Conservation (phyloP, 805 yeast genomes). For the Candida koratica region DNA sequence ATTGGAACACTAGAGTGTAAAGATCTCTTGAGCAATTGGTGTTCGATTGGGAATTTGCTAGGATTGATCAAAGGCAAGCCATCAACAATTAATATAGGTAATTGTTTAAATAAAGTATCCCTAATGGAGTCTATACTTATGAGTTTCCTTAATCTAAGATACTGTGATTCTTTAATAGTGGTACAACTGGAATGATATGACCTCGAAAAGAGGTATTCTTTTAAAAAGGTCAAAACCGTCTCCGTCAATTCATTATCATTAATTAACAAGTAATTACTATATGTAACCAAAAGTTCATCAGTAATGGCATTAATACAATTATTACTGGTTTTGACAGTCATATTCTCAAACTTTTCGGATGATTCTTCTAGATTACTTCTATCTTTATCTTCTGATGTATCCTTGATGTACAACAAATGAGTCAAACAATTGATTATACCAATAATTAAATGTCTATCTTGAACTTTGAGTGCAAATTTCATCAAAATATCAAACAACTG, state of each 20-base stretch:
- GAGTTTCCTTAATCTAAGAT: conserved; percentile 44
- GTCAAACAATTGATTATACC: conserved; percentile 73
- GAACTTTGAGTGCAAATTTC: conserved; percentile 44
- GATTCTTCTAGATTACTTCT: conserved; percentile 11
- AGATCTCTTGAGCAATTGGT: conserved; percentile 50
- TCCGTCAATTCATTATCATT: conserved; percentile 69
- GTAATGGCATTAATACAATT: conserved; percentile 41
- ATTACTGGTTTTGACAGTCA: conserved; percentile 18
- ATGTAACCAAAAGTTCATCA: conserved; percentile 44
- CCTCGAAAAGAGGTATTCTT: conserved; percentile 71
- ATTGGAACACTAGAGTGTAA: conserved; percentile 49
- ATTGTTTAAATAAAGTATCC: conserved; percentile 50
- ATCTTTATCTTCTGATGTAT: conserved; percentile 32
- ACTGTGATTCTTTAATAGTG: conserved; percentile 30
- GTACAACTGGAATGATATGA: conserved; percentile 32
- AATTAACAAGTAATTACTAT: conserved; percentile 56
- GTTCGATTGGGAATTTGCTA: conserved; percentile 20
- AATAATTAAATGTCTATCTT: conserved; percentile 67
- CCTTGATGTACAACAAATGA: conserved; percentile 57
- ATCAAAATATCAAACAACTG: conserved; percentile 58
- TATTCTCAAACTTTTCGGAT: conserved; percentile 10
- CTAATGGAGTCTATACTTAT: conserved; percentile 46
- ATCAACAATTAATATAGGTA: conserved; percentile 55
- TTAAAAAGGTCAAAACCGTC: conserved; percentile 76
- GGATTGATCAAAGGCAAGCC: conserved; percentile 33